Evolutionary conservation across 2,329 filamentous ascomycete species (phyloP).

Genomic region (Sclerotinia minor): DNA sequence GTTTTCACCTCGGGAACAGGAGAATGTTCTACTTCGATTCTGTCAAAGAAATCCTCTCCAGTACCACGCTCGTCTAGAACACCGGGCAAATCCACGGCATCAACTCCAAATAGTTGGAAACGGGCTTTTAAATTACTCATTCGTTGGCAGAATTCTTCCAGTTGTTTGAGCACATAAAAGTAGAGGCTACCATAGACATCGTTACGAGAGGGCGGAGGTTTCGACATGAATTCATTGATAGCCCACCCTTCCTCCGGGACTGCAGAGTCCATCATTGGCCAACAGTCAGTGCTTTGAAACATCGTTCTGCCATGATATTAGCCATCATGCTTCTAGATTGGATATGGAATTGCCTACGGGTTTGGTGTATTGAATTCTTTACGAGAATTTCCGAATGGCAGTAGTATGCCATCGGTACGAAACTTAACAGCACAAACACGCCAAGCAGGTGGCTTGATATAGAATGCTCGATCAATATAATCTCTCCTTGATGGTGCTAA

Average conservation of each 20-base stretch:
- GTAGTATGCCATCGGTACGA: slow-evolving; percentile 44
- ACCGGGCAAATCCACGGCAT: slow-evolving; percentile 13
- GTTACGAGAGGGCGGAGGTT: slow-evolving; percentile 18
- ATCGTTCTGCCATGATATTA: slow-evolving; percentile 40
- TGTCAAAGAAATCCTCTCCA: slow-evolving; percentile 12
- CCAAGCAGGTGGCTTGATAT: slow-evolving; percentile 32
- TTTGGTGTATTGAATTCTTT: slow-evolving; percentile 44
- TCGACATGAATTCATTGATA: background rate
- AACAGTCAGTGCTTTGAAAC: slow-evolving; percentile 38
- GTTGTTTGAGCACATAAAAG: slow-evolving; percentile 11
- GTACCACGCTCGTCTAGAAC: background rate
- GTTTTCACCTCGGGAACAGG: background rate
- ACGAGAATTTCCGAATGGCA: slow-evolving; percentile 44
- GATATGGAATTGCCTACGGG: slow-evolving; percentile 42
- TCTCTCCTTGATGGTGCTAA: slow-evolving; percentile 40
- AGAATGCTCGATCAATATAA: slow-evolving; percentile 41
- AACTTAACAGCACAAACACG: slow-evolving; percentile 42
- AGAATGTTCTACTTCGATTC: slow-evolving; percentile 12
- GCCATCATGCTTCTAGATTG: background rate
- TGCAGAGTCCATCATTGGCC: slow-evolving; percentile 45
- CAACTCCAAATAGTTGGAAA: slow-evolving; percentile 13
- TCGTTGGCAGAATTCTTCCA: slow-evolving; percentile 16
- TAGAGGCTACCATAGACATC: slow-evolving; percentile 22
- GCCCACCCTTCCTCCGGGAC: slow-evolving; percentile 45
- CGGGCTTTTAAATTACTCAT: background rate